Base-by-base conservation (phyloP, 805 yeast species). In the Metschnikowia sp. region DNA sequence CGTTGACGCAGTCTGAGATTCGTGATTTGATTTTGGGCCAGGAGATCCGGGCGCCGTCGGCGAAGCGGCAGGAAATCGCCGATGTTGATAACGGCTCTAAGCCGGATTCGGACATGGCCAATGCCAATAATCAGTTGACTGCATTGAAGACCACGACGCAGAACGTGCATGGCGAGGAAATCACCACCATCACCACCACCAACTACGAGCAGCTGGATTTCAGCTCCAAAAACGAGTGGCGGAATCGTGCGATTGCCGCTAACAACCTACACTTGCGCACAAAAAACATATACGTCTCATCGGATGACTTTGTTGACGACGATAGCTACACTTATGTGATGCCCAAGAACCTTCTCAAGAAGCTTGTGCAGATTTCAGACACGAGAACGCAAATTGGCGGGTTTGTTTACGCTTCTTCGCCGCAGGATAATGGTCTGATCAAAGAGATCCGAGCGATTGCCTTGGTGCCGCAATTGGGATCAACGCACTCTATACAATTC, bases 91-190 rank as follows among this genome's bases (percentile, higher is more conserved):
- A 45, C 22, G 61, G 70, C 0, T 64, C 64, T 35, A 77, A 74
- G 32, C 66, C 70, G 40, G 75, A 70, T 32, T 26, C 48, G 10
- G 56, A 51, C 4, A 51, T 47, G 44, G 56, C 57, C 12, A 72
- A 70, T 9, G 73, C 72, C 11, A 75, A 76, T 48, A 63, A 66
- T 33, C 84, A 86, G 53, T 68, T 84, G 31, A 80, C 90, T 0
- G 94, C 96, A 0, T 76, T 84, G 56, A 90, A 88, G 57, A 83
- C 96, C 0, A 85, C 83, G 47, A 86, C 96, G 0, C 83, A 83
- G 26, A 94, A 89, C 61, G 96, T 88, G 2, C 97, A 91, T 60
- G 99, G 99, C 32, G 99, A 94, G 61, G 95, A 91, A 58, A 92
- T 94, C 58, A 85, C 87, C 36, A 92, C 96, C 0, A 96, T 92